phyloP scores from a whole-genome alignment of 2,329 filamentous ascomycete genomes.

The Plectosphaerella cucumerina region DNA sequence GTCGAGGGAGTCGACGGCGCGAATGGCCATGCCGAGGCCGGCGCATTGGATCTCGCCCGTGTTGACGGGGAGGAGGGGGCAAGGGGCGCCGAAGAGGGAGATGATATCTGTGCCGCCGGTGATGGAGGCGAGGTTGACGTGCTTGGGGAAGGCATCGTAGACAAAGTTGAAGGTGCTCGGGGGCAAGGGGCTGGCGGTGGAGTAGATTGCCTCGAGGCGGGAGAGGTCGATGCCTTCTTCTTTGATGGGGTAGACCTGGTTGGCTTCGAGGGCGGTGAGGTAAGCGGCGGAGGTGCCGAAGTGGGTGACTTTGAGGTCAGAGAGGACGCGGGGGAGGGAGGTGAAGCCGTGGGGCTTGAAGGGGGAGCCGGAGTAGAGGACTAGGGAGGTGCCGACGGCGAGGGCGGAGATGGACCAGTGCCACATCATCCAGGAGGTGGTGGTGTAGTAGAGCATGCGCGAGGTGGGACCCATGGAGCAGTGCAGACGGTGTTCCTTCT shows the following conservation, averaged over 20 bases:
- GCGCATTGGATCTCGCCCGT: slow-evolving; percentile 73
- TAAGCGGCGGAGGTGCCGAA: slow-evolving; percentile 96
- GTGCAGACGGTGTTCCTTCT: slow-evolving; percentile 91
- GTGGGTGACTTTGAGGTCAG: slow-evolving; percentile 78
- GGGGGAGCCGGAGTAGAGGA: slow-evolving; percentile 90
- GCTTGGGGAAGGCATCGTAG: slow-evolving; percentile 73
- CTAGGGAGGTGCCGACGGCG: slow-evolving; percentile 74
- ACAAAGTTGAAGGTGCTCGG: slow-evolving; percentile 91
- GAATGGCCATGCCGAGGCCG: slow-evolving; percentile 75
- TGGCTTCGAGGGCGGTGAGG: slow-evolving; percentile 83
- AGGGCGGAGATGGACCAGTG: slow-evolving; percentile 91
- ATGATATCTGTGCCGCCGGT: slow-evolving; percentile 97
- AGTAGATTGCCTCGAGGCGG: slow-evolving; percentile 80
- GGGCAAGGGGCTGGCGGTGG: slow-evolving; percentile 85
- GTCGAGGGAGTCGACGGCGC: slow-evolving; percentile 52
- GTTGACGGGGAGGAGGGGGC: slow-evolving; percentile 68
- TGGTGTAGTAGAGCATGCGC: slow-evolving; percentile 88
- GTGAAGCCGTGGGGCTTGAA: slow-evolving; percentile 77
- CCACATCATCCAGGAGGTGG: slow-evolving; percentile 99
- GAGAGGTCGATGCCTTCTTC: slow-evolving; percentile 54
- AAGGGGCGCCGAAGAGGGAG: slow-evolving; percentile 86
- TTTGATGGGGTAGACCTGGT: slow-evolving; percentile 55
- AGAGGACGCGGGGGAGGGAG: slow-evolving; percentile 77
- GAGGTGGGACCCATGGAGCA: slow-evolving; percentile 71
- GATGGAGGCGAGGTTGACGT: slow-evolving; percentile 87